A percentile compares a stretch with the other conserved stretches of the same genome.
Conservation (phyloP, 2,329 filamentous ascomycete species). For the Calonectria fujianensis region DNA sequence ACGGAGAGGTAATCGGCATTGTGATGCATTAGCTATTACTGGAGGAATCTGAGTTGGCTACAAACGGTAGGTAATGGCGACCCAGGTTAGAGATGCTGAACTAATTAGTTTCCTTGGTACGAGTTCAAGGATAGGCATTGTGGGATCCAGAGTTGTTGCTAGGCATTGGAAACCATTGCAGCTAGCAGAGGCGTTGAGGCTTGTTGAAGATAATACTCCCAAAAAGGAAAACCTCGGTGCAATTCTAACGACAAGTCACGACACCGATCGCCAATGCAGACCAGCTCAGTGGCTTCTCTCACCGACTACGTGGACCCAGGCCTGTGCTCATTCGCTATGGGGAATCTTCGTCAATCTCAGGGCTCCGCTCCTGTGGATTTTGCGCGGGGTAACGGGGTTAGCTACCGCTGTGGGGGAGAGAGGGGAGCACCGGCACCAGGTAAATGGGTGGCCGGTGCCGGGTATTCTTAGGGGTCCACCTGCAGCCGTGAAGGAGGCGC, state of each 20-base stretch:
- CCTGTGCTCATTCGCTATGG: conserved; percentile 13
- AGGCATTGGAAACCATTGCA: not conserved
- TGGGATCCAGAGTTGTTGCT: not conserved
- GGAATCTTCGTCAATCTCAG: conserved; percentile 28
- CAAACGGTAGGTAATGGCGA: not conserved
- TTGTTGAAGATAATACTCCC: not conserved
- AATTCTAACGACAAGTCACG: not conserved
- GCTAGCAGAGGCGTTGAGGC: not conserved
- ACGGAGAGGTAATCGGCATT: conserved; percentile 14
- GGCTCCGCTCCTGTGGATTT: conserved; percentile 38
- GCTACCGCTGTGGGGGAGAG: conserved; percentile 42
- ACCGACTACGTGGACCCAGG: conserved; percentile 4
- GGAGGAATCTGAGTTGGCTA: not conserved
- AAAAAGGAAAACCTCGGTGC: conserved; percentile 24
- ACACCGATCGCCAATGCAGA: conserved; percentile 3
- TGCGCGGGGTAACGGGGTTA: conserved; percentile 31
- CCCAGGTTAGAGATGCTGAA: not conserved
- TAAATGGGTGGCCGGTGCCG: conserved; percentile 15
- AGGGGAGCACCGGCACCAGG: not conserved
- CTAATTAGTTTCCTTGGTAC: not conserved
- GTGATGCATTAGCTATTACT: not conserved
- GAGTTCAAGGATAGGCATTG: not conserved
- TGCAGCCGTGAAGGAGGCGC: not conserved
- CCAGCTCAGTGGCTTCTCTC: not conserved
- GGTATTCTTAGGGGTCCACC: conserved; percentile 9